phyloP scores from a whole-genome alignment of 305 asterid species.

The Fraxinus sp. region DNA sequence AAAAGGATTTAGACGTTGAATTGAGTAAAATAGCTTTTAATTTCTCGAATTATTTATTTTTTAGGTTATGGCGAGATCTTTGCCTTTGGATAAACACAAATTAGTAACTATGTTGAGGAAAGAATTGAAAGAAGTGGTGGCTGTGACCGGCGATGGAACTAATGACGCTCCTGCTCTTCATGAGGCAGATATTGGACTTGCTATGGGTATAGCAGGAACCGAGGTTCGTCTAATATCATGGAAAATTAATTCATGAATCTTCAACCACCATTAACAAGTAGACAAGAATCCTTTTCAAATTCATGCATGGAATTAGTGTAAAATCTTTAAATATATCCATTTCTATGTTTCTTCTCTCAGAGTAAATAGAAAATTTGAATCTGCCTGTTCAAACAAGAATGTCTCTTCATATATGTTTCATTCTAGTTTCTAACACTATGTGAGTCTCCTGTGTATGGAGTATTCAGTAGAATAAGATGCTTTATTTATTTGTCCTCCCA shows the following conservation, averaged over 20 bases:
- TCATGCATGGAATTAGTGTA: background rate
- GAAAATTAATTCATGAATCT: background rate
- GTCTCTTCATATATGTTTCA: background rate
- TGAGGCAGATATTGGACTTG: constrained; percentile 88
- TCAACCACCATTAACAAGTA: background rate
- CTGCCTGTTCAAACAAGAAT: background rate
- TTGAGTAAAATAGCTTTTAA: constrained; percentile 5
- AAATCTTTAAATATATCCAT: background rate
- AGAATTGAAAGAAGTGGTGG: constrained; percentile 67
- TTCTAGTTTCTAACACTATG: background rate
- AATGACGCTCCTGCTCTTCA: constrained; percentile 93
- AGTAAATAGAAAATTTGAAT: background rate
- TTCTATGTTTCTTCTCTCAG: background rate
- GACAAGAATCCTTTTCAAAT: background rate
- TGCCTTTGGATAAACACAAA: constrained; percentile 74
- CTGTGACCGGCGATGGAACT: constrained; percentile 88
- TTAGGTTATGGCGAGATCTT: constrained; percentile 76
- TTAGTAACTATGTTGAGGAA: constrained; percentile 61
- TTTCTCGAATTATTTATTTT: background rate
- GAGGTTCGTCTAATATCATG: constrained; percentile 48
- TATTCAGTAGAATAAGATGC: constrained; percentile 1
- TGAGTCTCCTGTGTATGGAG: background rate
- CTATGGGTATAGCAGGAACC: constrained; percentile 89
- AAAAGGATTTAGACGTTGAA: background rate
- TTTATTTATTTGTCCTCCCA: background rate